Conservation (phyloP, 345 rosid genomes). For the Cardiospermum halicacabum region DNA sequence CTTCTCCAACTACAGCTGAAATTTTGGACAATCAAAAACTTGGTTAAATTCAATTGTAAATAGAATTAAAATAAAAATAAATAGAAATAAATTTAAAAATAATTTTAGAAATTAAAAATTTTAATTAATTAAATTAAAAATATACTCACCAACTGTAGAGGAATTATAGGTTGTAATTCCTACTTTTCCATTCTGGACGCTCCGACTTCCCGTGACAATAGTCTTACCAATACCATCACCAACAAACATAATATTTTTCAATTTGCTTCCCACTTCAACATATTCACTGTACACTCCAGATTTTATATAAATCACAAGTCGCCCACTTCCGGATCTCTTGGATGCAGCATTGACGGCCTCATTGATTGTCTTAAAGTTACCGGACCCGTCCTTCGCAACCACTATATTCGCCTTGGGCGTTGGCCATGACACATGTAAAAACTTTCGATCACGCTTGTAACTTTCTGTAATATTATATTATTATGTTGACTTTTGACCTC, state of each 20-base stretch:
- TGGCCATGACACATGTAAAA: slow-evolving; percentile 50
- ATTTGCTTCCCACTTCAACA: slow-evolving; percentile 39
- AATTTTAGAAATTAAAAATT: no score
- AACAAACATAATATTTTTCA: slow-evolving; percentile 70
- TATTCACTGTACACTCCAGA: slow-evolving; percentile 70
- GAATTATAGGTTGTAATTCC: slow-evolving; percentile 79
- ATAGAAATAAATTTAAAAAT: no score
- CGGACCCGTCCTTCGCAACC: slow-evolving; percentile 91
- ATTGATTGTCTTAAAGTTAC: slow-evolving; percentile 54
- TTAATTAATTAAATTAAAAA: no score
- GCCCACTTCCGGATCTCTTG: slow-evolving; percentile 41
- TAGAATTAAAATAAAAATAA: no score
- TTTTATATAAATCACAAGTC: slow-evolving; percentile 71
- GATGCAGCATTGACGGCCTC: slow-evolving; percentile 63
- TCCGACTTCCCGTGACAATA: slow-evolving; percentile 72
- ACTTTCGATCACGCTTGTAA: slow-evolving; percentile 64
- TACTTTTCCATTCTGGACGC: slow-evolving; percentile 86
- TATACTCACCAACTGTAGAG: slow-evolving; percentile 75
- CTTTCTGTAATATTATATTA: no score
- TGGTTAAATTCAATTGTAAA: no score
- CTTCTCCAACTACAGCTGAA: slow-evolving; percentile 46
- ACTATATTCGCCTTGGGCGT: slow-evolving; percentile 49
- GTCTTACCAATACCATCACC: slow-evolving; percentile 79
- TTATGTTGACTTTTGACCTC: no score
- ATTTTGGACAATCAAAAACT: background rate